A percentile compares a stretch with the other conserved stretches of the same genome.
These are phyloP conservation scores for Rhizopogon sp. DNA, from an alignment of 768 basidiomycete genomes.

Conservation along the genomic window DNA sequence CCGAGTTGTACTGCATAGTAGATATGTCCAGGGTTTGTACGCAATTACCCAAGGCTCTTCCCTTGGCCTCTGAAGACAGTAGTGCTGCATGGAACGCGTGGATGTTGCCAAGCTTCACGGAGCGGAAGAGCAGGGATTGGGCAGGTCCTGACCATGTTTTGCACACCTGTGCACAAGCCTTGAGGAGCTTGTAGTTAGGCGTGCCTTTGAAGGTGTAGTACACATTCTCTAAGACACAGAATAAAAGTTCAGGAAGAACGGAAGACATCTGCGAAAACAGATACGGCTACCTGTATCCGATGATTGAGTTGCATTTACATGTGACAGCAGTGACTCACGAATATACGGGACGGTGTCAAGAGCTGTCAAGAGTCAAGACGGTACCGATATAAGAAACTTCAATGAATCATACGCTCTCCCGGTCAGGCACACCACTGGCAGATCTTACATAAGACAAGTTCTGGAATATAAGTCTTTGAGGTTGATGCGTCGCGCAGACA, in stretches of 20 bases:
- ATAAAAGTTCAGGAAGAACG: slow-evolving; percentile 17
- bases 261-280: slow-evolving; percentile 5
- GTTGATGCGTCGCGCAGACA: too few species aligned
- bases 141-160: slow-evolving; percentile 23
- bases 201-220: slow-evolving; percentile 15
- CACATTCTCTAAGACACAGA: slow-evolving; percentile 15
- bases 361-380: too few species aligned
- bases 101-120: background rate
- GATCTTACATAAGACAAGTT: too few species aligned
- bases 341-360: too few species aligned
- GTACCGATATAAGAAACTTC: too few species aligned
- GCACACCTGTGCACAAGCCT: slow-evolving; percentile 21
- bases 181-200: slow-evolving; percentile 18
- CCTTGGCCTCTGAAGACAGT: slow-evolving; percentile 9
- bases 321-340: too few species aligned
- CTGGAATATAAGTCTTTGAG: too few species aligned
- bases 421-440: too few species aligned
- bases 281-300: too few species aligned
- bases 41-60: slow-evolving; percentile 10
- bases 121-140: slow-evolving; percentile 24
- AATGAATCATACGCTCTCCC: too few species aligned
- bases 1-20: slow-evolving; percentile 4
- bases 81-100: slow-evolving; percentile 12
- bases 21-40: slow-evolving; percentile 20
- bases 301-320: too few species aligned